A percentile compares a stretch with the other conserved stretches of the same genome.
These are phyloP conservation scores for Talaromyces liani DNA, from an alignment of 495 filamentous ascomycete genomes.

Conservation along the genomic window DNA sequence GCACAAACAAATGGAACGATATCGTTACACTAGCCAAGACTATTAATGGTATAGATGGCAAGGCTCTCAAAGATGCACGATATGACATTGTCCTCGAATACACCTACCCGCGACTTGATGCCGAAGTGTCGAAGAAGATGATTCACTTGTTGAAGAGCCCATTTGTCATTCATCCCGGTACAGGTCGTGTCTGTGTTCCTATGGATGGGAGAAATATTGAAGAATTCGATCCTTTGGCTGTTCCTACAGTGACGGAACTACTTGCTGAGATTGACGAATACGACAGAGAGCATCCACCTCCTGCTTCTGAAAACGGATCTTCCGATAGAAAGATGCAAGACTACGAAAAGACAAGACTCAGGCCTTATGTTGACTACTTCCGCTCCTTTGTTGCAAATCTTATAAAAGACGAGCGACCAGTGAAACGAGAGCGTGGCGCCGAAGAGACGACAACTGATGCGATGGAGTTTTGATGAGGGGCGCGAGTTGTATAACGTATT, in stretches of 20 bases:
- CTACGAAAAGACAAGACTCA: slow-evolving; percentile 94
- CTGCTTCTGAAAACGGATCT: slow-evolving; percentile 23
- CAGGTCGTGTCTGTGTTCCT: slow-evolving; percentile 89
- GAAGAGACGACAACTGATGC: slow-evolving; percentile 43
- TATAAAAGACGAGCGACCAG: slow-evolving; percentile 71
- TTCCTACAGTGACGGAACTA: slow-evolving; percentile 78
- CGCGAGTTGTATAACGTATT: neutral
- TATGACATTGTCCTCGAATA: slow-evolving; percentile 94
- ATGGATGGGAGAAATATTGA: slow-evolving; percentile 67
- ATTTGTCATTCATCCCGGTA: slow-evolving; percentile 93
- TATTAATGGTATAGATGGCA: slow-evolving; percentile 55
- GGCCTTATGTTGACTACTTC: slow-evolving; percentile 88
- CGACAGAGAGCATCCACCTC: slow-evolving; percentile 34
- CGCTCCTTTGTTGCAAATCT: slow-evolving; percentile 68
- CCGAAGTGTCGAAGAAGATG: slow-evolving; percentile 91
- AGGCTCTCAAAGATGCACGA: slow-evolving; percentile 74
- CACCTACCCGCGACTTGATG: slow-evolving; percentile 95
- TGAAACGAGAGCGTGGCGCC: slow-evolving; percentile 65
- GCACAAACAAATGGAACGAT: slow-evolving; percentile 80
- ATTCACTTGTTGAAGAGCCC: slow-evolving; percentile 96
- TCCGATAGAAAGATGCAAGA: slow-evolving; percentile 56
- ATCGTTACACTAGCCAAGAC: slow-evolving; percentile 79
- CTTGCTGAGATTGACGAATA: slow-evolving; percentile 77
- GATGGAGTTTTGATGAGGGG: slow-evolving; percentile 41
- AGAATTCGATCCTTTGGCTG: slow-evolving; percentile 75